These are phyloP conservation scores for Helichrysum umbraculigerum DNA, from an alignment of 129 eudicot species.

Conservation along the genomic window DNA sequence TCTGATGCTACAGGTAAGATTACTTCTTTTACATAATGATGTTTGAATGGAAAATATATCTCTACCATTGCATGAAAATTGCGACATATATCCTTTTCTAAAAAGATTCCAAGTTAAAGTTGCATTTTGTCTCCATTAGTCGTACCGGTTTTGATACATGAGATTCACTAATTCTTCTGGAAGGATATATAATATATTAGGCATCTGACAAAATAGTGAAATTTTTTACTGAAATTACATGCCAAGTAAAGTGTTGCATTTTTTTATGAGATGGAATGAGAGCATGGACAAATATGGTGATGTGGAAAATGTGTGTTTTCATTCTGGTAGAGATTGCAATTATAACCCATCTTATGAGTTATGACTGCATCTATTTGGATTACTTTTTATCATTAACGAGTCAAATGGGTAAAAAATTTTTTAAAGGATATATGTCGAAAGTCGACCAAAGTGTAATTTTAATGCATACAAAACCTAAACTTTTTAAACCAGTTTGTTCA, in stretches of 20 bases:
- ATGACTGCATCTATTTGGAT: not conserved
- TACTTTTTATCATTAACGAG: not conserved
- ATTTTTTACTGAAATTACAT: not conserved
- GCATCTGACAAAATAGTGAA: not conserved
- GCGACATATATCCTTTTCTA: not conserved
- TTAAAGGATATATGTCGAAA: not conserved
- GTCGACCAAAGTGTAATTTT: no score
- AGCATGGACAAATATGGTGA: not conserved
- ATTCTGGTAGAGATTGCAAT: not conserved
- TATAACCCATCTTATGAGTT: not conserved
- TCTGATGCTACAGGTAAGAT: constrained; percentile 60
- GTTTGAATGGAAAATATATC: not conserved
- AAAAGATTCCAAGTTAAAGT: not conserved
- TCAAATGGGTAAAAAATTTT: not conserved
- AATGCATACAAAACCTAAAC: no score
- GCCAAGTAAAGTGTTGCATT: not conserved
- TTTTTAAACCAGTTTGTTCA: no score
- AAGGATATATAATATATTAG: not conserved
- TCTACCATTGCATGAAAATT: not conserved
- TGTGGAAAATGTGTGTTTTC: constrained; percentile 1
- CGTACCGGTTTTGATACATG: not conserved
- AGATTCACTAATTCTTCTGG: not conserved
- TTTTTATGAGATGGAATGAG: not conserved
- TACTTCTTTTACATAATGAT: not conserved
- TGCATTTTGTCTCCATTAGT: not conserved